A percentile compares a stretch with the other conserved stretches of the same genome.
Conservation (phyloP, 1,284 basidiomycete genomes). For the Phellinidium pouzarii region DNA sequence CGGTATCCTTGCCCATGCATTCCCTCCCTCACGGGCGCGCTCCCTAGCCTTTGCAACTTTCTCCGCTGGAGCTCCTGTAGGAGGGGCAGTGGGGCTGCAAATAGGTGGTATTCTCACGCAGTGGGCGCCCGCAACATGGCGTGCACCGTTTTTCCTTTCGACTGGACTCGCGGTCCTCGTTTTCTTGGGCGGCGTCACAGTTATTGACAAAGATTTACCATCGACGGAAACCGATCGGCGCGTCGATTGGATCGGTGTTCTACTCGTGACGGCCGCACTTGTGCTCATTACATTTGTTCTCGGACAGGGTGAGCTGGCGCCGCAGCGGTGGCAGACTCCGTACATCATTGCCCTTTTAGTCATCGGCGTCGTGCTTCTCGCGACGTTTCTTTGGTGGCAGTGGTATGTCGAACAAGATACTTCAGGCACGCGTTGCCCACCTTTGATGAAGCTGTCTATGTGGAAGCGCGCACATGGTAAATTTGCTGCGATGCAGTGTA, state of each 20-base stretch:
- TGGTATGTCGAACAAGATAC: slow-evolving; percentile 44
- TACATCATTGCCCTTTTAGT: slow-evolving; percentile 64
- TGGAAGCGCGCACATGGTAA: slow-evolving; percentile 62
- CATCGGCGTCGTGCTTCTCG: slow-evolving; percentile 52
- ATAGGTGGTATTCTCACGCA: slow-evolving; percentile 70
- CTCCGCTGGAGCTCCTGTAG: slow-evolving; percentile 74
- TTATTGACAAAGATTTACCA: slow-evolving; percentile 44
- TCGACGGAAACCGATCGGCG: slow-evolving; percentile 40
- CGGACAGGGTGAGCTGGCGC: slow-evolving; percentile 64
- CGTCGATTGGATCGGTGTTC: slow-evolving; percentile 80
- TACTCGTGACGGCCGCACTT: slow-evolving; percentile 67
- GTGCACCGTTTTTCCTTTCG: slow-evolving; percentile 50
- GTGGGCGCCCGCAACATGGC: slow-evolving; percentile 55
- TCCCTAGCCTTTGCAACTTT: slow-evolving; percentile 74
- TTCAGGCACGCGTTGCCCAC: slow-evolving; percentile 34
- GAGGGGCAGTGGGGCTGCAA: slow-evolving; percentile 60
- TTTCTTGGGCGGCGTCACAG: slow-evolving; percentile 40
- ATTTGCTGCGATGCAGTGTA: slow-evolving; percentile 57
- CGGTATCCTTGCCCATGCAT: slow-evolving; percentile 71
- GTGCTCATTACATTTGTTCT: slow-evolving; percentile 78
- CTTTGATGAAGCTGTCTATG: slow-evolving; percentile 66
- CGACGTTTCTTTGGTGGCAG: slow-evolving; percentile 66
- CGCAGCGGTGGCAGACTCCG: slow-evolving; percentile 65
- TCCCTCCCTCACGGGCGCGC: slow-evolving; percentile 60
- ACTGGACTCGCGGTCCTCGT: slow-evolving; percentile 48